Conservation (phyloP, 23 red algal genomes). For the Gracilariopsis chorda region DNA sequence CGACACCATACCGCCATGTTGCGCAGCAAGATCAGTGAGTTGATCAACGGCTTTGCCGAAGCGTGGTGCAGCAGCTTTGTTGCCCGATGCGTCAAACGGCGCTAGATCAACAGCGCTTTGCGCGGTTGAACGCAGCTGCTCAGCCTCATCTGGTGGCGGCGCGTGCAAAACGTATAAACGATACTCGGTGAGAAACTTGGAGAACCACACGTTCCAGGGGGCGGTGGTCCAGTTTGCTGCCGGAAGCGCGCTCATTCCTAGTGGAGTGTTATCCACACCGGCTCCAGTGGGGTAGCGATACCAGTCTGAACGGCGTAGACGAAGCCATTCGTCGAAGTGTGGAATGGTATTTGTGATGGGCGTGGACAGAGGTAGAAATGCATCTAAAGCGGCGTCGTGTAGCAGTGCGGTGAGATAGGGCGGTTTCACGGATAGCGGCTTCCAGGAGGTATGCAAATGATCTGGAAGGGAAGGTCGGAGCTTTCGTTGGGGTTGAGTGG, state of each 20-base stretch:
- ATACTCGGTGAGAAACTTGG: slow-evolving; percentile 53
- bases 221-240: slow-evolving; percentile 27
- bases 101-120: no score
- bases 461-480: background rate
- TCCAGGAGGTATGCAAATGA: background rate
- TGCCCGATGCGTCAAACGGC: background rate
- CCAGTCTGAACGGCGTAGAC: slow-evolving; percentile 29
- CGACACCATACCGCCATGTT: slow-evolving; percentile 37
- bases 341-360: background rate
- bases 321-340: slow-evolving; percentile 44
- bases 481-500: background rate
- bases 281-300: slow-evolving; percentile 31
- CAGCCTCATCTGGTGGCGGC: background rate
- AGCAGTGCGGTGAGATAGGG: background rate
- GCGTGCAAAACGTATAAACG: background rate
- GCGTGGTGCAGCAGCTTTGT: background rate
- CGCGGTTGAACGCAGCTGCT: no score
- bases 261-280: slow-evolving; percentile 33
- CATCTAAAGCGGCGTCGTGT: background rate
- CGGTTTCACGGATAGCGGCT: background rate
- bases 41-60: background rate
- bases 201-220: slow-evolving; percentile 60
- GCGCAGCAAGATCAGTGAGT: background rate
- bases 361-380: slow-evolving; percentile 6
- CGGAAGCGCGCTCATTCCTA: background rate